Percentiles rank a stretch among this genome's conserved stretches.
These are phyloP conservation scores for Dothideomycetidae sp. DNA, from an alignment of 2,329 filamentous ascomycete genomes.

Conservation along the genomic window DNA sequence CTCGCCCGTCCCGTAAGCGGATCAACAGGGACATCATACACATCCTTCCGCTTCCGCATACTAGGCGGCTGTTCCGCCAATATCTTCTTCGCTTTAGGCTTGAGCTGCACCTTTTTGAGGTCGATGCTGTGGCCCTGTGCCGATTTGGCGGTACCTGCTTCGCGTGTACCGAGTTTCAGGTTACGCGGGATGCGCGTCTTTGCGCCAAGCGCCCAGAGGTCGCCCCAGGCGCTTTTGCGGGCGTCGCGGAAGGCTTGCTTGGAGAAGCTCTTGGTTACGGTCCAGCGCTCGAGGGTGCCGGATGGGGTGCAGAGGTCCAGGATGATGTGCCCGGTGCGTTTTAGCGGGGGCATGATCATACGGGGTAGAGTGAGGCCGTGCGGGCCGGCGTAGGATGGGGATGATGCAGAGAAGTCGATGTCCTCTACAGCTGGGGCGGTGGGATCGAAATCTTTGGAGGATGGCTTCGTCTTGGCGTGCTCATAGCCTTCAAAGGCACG, in stretches of 20 bases:
- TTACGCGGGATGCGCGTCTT: slow-evolving; percentile 60
- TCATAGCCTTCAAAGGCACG: slow-evolving; percentile 63
- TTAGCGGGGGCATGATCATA: slow-evolving; percentile 64
- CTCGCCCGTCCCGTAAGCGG: slow-evolving; percentile 10
- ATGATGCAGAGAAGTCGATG: not conserved
- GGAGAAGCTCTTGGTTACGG: slow-evolving; percentile 67
- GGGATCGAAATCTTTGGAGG: slow-evolving; percentile 5
- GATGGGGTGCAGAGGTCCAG: slow-evolving; percentile 81
- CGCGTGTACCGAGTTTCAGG: slow-evolving; percentile 43
- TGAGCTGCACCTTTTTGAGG: slow-evolving; percentile 12
- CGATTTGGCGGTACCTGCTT: not conserved
- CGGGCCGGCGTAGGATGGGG: slow-evolving; percentile 9
- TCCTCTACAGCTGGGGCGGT: slow-evolving; percentile 12
- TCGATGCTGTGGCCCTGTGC: slow-evolving; percentile 10
- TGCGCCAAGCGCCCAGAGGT: slow-evolving; percentile 87
- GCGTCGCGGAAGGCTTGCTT: slow-evolving; percentile 81
- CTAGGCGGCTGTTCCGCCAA: slow-evolving; percentile 10
- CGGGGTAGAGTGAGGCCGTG: slow-evolving; percentile 59
- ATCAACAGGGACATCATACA: slow-evolving; percentile 9
- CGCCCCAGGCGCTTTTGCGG: slow-evolving; percentile 79
- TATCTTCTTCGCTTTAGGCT: slow-evolving; percentile 13
- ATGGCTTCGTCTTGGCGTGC: slow-evolving; percentile 19
- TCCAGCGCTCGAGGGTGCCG: slow-evolving; percentile 85
- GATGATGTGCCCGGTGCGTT: slow-evolving; percentile 75
- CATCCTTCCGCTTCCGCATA: slow-evolving; percentile 19